A percentile compares a stretch with the other conserved stretches of the same genome.
Conservation (phyloP, 2,329 filamentous ascomycete species). For the Kalmusia sp. region DNA sequence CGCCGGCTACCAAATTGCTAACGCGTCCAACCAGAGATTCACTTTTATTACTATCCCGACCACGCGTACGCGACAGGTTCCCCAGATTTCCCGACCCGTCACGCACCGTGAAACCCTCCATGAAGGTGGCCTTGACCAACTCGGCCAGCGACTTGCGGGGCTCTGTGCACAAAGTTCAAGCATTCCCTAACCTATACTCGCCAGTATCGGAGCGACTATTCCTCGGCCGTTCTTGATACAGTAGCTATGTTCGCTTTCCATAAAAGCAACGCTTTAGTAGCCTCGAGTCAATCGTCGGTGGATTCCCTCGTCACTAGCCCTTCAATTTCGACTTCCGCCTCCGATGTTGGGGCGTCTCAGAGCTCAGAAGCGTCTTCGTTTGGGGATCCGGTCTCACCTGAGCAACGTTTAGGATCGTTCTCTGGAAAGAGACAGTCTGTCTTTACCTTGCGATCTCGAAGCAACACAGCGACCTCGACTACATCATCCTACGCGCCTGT, state of each 20-base stretch:
- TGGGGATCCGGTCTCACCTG: slow-evolving; percentile 39
- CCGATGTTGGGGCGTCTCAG: slow-evolving; percentile 36
- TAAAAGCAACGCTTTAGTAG: slow-evolving; percentile 38
- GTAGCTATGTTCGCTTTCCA: slow-evolving; percentile 46
- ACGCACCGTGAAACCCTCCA: slow-evolving; percentile 22
- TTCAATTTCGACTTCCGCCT: slow-evolving; percentile 26
- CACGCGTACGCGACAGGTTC: slow-evolving; percentile 32
- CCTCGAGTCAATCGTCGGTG: slow-evolving; percentile 42
- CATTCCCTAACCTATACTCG: slow-evolving; percentile 32
- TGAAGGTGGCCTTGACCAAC: slow-evolving; percentile 31
- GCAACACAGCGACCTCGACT: slow-evolving; percentile 46
- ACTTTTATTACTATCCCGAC: slow-evolving; percentile 27
- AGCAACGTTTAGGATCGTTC: slow-evolving; percentile 30
- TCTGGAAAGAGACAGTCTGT: slow-evolving; percentile 42
- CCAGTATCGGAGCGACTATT: slow-evolving; percentile 14
- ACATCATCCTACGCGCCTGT: slow-evolving; percentile 36
- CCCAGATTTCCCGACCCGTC: slow-evolving; percentile 16
- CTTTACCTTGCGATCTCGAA: slow-evolving; percentile 46
- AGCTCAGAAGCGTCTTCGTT: slow-evolving; percentile 30
- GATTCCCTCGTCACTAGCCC: slow-evolving; percentile 35
- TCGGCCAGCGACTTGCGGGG: slow-evolving; percentile 36
- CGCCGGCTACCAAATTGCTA: slow-evolving; percentile 30
- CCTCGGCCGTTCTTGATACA: slow-evolving; percentile 13
- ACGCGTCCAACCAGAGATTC: slow-evolving; percentile 27
- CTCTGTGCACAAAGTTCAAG: slow-evolving; percentile 28